phyloP scores from a whole-genome alignment of 257 asterid species.

The Solanum rostratum region DNA sequence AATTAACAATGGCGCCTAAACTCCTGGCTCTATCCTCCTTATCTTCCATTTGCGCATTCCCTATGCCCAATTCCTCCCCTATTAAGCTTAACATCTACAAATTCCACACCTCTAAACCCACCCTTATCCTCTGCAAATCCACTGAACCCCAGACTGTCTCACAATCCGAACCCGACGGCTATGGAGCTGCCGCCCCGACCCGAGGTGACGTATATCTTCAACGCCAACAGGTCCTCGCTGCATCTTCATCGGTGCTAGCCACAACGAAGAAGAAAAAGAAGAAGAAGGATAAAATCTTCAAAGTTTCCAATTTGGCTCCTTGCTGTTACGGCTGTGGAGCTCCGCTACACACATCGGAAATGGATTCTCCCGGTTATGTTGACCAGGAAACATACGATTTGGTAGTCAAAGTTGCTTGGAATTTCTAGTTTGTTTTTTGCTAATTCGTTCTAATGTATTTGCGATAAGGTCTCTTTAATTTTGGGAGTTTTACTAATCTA shows the following conservation, averaged over 20 bases:
- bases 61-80: neutral
- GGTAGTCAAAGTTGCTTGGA: neutral
- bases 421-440: neutral
- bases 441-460: slow-evolving; percentile 3
- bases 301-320: slow-evolving; percentile 23
- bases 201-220: slow-evolving; percentile 75
- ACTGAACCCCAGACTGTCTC: slow-evolving; percentile 13
- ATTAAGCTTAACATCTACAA: slow-evolving; percentile 14
- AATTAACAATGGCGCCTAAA: slow-evolving; percentile 45
- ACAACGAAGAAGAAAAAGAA: slow-evolving; percentile 24
- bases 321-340: slow-evolving; percentile 96
- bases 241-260: slow-evolving; percentile 24
- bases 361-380: slow-evolving; percentile 67
- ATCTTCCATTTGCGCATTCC: slow-evolving; percentile 25
- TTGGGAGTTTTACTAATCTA: neutral
- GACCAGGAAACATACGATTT: slow-evolving; percentile 30
- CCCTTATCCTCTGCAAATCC: slow-evolving; percentile 34
- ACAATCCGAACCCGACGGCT: slow-evolving; percentile 46
- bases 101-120: slow-evolving; percentile 11
- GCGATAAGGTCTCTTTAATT: slow-evolving; percentile 1
- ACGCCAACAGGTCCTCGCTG: slow-evolving; percentile 37
- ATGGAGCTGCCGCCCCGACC: slow-evolving; percentile 73
- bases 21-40: slow-evolving; percentile 30
- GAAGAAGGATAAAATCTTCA: slow-evolving; percentile 28
- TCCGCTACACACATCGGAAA: slow-evolving; percentile 58